A percentile compares a stretch with the other conserved stretches of the same genome.
Evolutionary conservation across 208 protist genomes (phyloP).

Genomic region (Phytomonas serpens): DNA sequence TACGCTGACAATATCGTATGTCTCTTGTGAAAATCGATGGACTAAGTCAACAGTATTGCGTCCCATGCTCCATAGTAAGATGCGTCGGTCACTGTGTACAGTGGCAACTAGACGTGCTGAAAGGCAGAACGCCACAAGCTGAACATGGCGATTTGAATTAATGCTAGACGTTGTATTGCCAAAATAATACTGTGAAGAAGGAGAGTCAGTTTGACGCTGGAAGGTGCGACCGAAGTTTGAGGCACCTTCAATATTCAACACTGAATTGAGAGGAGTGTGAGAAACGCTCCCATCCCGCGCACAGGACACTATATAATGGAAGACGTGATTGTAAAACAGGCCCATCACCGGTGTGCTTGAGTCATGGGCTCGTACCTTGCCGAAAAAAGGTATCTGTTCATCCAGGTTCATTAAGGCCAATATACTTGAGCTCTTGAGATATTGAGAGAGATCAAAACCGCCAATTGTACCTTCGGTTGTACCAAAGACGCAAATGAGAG

Average conservation of each 20-base stretch:
- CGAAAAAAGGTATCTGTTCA: constrained; percentile 30
- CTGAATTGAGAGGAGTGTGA: constrained; percentile 27
- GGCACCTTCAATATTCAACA: not conserved
- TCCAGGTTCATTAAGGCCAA: constrained; percentile 21
- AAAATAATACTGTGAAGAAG: not conserved
- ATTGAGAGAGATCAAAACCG: constrained; percentile 52
- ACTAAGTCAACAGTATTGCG: constrained; percentile 51
- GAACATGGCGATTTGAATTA: constrained; percentile 18
- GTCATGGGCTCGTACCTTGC: constrained; percentile 37
- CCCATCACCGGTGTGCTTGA: constrained; percentile 23
- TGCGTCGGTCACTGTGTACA: constrained; percentile 65
- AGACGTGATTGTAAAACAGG: constrained; percentile 39
- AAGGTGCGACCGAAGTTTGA: not conserved
- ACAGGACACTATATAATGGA: constrained; percentile 46
- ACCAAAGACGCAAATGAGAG: constrained; percentile 57
- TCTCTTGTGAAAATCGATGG: constrained; percentile 63
- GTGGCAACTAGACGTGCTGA: constrained; percentile 51
- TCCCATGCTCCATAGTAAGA: constrained; percentile 64
- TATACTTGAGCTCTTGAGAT: constrained; percentile 39
- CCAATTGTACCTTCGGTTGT: constrained; percentile 55
- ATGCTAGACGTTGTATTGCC: not conserved
- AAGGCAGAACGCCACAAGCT: constrained; percentile 36
- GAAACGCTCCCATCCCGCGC: constrained; percentile 49
- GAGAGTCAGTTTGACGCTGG: not conserved
- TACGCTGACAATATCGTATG: constrained; percentile 63